Conservation (phyloP, 768 basidiomycete genomes). For the Mycena galopus region DNA sequence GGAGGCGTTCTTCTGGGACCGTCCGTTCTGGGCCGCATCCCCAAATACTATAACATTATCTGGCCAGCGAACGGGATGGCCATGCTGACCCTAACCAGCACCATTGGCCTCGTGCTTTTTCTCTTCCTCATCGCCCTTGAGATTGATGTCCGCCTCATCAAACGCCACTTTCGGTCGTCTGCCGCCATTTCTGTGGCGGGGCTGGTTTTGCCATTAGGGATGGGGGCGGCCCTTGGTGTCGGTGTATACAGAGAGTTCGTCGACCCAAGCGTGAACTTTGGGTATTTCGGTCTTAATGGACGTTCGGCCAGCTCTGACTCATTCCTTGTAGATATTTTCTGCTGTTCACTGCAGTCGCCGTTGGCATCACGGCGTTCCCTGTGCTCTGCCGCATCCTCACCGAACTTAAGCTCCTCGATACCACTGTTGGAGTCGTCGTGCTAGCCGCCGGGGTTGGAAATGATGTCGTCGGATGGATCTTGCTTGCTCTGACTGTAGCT, state of each 20-base stretch:
- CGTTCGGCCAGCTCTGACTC: not conserved
- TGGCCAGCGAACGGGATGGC: conserved; percentile 68
- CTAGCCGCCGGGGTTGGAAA: conserved; percentile 89
- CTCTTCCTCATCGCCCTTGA: conserved; percentile 90
- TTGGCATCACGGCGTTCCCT: conserved; percentile 87
- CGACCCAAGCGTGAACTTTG: conserved; percentile 69
- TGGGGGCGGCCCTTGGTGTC: conserved; percentile 82
- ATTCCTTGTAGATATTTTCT: conserved; percentile 64
- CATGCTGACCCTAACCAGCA: conserved; percentile 78
- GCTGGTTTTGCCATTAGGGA: conserved; percentile 81
- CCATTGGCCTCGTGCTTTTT: conserved; percentile 81
- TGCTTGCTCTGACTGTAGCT: conserved; percentile 87
- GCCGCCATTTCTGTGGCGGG: conserved; percentile 74
- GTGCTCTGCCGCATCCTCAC: conserved; percentile 89
- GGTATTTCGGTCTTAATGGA: conserved; percentile 44
- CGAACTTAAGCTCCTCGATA: conserved; percentile 85
- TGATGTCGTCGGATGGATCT: conserved; percentile 83
- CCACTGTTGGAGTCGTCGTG: conserved; percentile 85
- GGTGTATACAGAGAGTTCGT: conserved; percentile 82
- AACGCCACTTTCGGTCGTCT: conserved; percentile 71
- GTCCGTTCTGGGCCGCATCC: conserved; percentile 84
- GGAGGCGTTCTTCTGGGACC: conserved; percentile 90
- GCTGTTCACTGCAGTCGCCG: conserved; percentile 87
- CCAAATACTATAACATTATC: conserved; percentile 71
- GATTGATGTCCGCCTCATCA: conserved; percentile 80